Evolutionary conservation across 331 rosid species (phyloP).

Genomic region (Acacia concinna): DNA sequence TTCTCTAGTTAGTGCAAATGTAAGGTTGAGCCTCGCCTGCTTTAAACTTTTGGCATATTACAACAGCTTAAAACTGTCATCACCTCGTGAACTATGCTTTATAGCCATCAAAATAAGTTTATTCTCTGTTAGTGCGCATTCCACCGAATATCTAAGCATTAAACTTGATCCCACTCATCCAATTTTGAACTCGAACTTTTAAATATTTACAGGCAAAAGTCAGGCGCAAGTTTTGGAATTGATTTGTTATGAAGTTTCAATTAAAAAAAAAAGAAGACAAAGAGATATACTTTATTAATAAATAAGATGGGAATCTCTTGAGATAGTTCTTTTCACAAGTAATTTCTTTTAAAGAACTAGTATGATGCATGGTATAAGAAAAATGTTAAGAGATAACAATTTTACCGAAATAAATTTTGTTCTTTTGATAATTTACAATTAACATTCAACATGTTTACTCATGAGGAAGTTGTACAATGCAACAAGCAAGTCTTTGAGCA

Average conservation of each 20-base stretch:
- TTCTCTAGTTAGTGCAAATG: background rate
- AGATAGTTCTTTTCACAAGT: background rate
- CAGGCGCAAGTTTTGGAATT: background rate
- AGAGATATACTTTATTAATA: background rate
- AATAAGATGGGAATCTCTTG: background rate
- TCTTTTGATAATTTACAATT: too few species aligned
- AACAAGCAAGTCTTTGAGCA: too few species aligned
- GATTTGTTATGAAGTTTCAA: background rate
- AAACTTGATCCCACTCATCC: background rate
- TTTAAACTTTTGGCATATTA: background rate
- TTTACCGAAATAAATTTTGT: too few species aligned
- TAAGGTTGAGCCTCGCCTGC: background rate
- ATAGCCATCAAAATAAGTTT: background rate
- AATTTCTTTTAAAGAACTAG: background rate
- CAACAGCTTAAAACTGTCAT: too few species aligned
- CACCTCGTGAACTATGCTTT: too few species aligned
- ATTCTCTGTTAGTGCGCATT: background rate
- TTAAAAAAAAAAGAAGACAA: background rate
- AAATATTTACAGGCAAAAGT: background rate
- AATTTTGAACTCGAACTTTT: background rate
- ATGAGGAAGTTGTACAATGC: background rate
- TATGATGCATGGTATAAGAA: too few species aligned
- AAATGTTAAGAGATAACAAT: too few species aligned
- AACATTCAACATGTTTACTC: background rate
- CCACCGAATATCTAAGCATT: background rate